A percentile compares a stretch with the other conserved stretches of the same genome.
These are phyloP conservation scores for Tetracentron sinense DNA, from an alignment of 164 flowering plant genomes.

Conservation along the genomic window DNA sequence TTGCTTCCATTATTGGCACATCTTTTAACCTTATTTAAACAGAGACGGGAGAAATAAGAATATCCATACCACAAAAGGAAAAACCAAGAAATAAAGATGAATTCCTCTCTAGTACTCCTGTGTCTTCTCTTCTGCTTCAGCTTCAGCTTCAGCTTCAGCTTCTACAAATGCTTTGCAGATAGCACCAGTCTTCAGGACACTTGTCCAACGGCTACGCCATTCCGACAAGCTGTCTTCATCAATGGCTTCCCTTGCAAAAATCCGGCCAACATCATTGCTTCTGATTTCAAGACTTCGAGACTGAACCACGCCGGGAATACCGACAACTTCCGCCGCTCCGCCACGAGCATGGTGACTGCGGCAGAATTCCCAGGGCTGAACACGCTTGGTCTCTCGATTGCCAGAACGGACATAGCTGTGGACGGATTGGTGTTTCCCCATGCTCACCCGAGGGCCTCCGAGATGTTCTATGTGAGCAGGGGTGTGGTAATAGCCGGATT, in stretches of 20 bases:
- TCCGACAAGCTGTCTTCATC: conserved; percentile 11
- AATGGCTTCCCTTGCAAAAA: conserved; percentile 27
- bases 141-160: no score
- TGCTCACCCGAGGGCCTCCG: conserved; percentile 53
- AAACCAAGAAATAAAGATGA: conserved; percentile 6
- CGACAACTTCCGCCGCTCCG: conserved; percentile 22
- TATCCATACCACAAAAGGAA: background rate
- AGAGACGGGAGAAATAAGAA: background rate
- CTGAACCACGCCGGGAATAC: conserved; percentile 19
- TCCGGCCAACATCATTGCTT: conserved; percentile 7
- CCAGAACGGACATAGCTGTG: conserved; percentile 23
- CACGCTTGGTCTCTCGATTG: conserved; percentile 34
- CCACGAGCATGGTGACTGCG: conserved; percentile 17
- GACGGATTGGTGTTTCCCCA: conserved; percentile 38
- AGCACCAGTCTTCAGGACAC: conserved; percentile 16
- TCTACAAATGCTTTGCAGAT: conserved; percentile 8
- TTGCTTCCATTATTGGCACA: background rate
- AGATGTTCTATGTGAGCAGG: conserved; percentile 32
- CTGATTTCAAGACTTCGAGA: conserved; percentile 24
- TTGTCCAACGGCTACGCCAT: conserved; percentile 10
- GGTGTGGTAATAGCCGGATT: conserved; percentile 44
- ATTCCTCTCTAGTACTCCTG: background rate
- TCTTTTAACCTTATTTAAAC: conserved; percentile 3
- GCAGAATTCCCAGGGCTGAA: conserved; percentile 29
- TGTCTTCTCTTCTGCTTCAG: conserved; percentile 2